Evolutionary conservation across 2,329 filamentous ascomycete species (phyloP).

Genomic region (Stachybotrys echinatus): DNA sequence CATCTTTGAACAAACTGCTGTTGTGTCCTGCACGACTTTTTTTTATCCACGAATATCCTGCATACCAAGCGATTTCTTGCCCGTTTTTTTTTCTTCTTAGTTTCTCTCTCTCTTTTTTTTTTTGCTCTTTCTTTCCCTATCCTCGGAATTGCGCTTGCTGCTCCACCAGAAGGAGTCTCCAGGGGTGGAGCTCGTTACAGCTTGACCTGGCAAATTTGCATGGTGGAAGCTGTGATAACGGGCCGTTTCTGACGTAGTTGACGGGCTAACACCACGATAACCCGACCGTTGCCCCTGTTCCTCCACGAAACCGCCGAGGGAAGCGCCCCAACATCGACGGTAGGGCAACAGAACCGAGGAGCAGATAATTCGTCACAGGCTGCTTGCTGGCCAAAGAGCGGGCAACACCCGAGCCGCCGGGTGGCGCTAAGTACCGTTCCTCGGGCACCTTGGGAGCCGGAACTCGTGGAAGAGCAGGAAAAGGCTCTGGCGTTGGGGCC

Average conservation of each 20-base stretch:
- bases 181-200: neutral
- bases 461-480: neutral
- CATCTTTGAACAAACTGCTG: no score
- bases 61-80: no score
- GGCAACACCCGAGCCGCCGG: neutral
- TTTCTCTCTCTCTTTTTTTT: no score
- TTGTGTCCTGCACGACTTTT: no score
- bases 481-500: neutral
- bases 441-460: neutral
- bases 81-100: no score
- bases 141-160: no score
- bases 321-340: neutral
- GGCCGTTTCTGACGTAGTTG: neutral
- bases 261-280: neutral
- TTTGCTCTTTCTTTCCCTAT: no score
- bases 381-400: neutral
- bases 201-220: neutral
- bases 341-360: neutral
- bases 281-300: neutral
- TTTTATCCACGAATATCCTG: no score
- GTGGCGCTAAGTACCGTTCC: neutral
- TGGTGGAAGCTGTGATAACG: neutral
- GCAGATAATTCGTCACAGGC: neutral
- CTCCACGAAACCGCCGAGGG: neutral
- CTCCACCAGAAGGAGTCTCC: neutral